Evolutionary conservation across 2,329 filamentous ascomycete genomes (phyloP).

Genomic region (Tolypocladium paradoxum): DNA sequence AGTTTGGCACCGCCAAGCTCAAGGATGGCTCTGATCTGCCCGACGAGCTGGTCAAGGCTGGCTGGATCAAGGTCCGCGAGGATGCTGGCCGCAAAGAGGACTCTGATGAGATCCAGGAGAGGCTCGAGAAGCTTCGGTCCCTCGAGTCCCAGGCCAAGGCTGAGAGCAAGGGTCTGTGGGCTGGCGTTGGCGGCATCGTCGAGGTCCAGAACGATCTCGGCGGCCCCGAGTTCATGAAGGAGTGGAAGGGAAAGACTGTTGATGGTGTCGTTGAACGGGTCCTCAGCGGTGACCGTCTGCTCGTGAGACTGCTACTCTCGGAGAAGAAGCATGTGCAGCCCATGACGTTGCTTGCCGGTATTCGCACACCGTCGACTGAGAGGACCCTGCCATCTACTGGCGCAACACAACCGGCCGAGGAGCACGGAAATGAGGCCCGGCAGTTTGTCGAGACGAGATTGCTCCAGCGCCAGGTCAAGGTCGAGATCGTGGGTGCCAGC

Average conservation of each 20-base stretch:
- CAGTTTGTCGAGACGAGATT: constrained; percentile 78
- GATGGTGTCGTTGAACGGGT: constrained; percentile 86
- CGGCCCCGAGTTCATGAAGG: constrained; percentile 67
- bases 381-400: constrained; percentile 69
- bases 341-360: constrained; percentile 78
- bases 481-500: constrained; percentile 75
- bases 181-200: constrained; percentile 52
- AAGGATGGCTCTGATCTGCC: constrained; percentile 69
- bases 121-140: constrained; percentile 66
- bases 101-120: constrained; percentile 58
- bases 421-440: constrained; percentile 80
- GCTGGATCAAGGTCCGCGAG: constrained; percentile 88
- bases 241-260: constrained; percentile 76
- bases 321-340: constrained; percentile 82
- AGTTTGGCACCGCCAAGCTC: constrained; percentile 75
- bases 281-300: constrained; percentile 79
- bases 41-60: constrained; percentile 73
- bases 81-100: constrained; percentile 91
- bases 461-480: constrained; percentile 74
- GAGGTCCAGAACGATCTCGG: constrained; percentile 73
- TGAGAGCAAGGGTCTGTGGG: constrained; percentile 75
- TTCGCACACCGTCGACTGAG: constrained; percentile 83
- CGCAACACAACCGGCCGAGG: constrained; percentile 74
- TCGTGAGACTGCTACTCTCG: constrained; percentile 69
- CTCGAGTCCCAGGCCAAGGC: constrained; percentile 69